Conservation (phyloP, 768 basidiomycete species). For the Termitomyces sp. region DNA sequence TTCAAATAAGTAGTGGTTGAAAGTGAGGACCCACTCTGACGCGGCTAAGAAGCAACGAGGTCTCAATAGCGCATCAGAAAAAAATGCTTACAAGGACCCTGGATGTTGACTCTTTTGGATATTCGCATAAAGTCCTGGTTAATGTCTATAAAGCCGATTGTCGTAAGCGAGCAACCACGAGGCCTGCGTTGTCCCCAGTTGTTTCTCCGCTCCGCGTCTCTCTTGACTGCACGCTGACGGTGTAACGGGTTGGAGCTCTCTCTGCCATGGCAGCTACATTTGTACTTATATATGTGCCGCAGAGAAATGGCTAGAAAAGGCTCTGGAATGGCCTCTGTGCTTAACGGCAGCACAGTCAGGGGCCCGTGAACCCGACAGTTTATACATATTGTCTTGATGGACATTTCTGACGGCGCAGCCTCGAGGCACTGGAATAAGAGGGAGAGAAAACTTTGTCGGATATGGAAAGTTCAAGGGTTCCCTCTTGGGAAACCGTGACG, state of each 20-base stretch:
- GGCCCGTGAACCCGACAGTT: neutral
- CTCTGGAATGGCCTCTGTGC: too few relatives aligned
- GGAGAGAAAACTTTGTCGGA: conserved; percentile 1
- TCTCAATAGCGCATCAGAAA: conserved; percentile 17
- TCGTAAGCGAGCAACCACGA: conserved; percentile 17
- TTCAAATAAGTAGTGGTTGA: conserved; percentile 14
- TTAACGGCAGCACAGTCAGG: neutral
- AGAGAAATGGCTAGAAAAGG: neutral
- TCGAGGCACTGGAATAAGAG: conserved; percentile 5
- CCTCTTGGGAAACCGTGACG: neutral
- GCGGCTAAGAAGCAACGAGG: conserved; percentile 14
- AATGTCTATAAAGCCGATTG: conserved; percentile 15
- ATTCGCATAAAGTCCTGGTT: conserved; percentile 15
- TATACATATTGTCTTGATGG: conserved; percentile 7
- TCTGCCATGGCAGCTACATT: neutral
- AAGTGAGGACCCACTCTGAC: conserved; percentile 7
- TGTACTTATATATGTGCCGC: neutral
- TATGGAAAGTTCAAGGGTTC: conserved; percentile 16
- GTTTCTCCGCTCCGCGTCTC: neutral
- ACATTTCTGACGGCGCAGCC: conserved; percentile 1
- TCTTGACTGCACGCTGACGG: neutral
- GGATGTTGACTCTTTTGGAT: conserved; percentile 16
- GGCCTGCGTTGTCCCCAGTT: conserved; percentile 4
- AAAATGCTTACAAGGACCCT: conserved; percentile 16
- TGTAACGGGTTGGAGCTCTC: neutral